Conservation (phyloP, 352 stramenopile genomes). For the Blastocystis sp. region DNA sequence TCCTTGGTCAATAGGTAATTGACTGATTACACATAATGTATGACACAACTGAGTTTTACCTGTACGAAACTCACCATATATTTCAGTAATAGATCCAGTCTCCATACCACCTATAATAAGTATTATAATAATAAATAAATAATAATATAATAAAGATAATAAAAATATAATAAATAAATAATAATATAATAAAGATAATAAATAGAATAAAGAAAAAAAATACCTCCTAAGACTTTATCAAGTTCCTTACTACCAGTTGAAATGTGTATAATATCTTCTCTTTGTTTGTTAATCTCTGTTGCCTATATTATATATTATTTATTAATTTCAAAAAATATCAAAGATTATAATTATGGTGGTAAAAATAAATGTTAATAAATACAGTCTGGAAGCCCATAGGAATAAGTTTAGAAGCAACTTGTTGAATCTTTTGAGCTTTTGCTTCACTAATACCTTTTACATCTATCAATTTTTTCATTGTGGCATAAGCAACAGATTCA, state of each 20-base stretch:
- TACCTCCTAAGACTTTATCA: slow-evolving; percentile 64
- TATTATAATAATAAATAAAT: slow-evolving; percentile 58
- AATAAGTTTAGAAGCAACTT: slow-evolving; percentile 81
- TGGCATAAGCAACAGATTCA: slow-evolving; percentile 79
- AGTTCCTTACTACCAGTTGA: slow-evolving; percentile 70
- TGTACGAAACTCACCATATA: slow-evolving; percentile 96
- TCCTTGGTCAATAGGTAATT: slow-evolving; percentile 82
- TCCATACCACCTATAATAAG: slow-evolving; percentile 77
- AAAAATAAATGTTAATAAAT: background rate
- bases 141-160: slow-evolving; percentile 42
- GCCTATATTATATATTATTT: slow-evolving; percentile 45
- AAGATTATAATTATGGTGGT: background rate
- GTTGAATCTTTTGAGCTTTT: slow-evolving; percentile 93
- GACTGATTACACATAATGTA: slow-evolving; percentile 93
- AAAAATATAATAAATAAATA: background rate
- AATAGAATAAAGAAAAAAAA: background rate
- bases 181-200: background rate
- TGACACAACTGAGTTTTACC: slow-evolving; percentile 98
- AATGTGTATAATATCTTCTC: slow-evolving; percentile 73
- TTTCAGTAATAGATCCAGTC: slow-evolving; percentile 82
- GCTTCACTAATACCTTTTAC: slow-evolving; percentile 98
- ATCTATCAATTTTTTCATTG: slow-evolving; percentile 77
- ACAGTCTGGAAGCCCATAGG: slow-evolving; percentile 96
- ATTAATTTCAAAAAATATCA: background rate
- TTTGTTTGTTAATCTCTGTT: slow-evolving; percentile 59